Conservation (phyloP, 2,329 filamentous ascomycete species). For the Hymenotorrendiella dingleyae region DNA sequence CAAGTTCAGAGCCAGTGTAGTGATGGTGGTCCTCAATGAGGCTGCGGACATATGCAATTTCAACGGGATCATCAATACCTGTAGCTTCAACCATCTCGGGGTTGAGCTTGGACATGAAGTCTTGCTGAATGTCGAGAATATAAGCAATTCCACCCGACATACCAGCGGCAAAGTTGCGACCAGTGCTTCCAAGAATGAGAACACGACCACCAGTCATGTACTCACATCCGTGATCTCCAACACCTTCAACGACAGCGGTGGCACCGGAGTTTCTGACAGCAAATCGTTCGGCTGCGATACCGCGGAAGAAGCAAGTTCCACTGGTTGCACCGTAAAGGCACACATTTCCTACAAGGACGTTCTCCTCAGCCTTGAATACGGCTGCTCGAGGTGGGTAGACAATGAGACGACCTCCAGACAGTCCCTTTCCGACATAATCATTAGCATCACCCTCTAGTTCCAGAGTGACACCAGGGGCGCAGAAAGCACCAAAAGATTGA, state of each 20-base stretch:
- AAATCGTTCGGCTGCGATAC: conserved; percentile 92
- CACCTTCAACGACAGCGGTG: conserved; percentile 90
- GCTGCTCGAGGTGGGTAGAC: conserved; percentile 87
- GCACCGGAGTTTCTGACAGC: conserved; percentile 95
- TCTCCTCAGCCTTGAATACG: conserved; percentile 94
- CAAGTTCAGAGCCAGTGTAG: conserved; percentile 93
- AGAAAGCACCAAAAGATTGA: conserved; percentile 92
- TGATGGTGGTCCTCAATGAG: conserved; percentile 96
- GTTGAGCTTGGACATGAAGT: conserved; percentile 92
- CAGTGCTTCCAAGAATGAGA: conserved; percentile 79
- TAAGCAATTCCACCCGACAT: conserved; percentile 99
- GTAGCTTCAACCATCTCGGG: conserved; percentile 95
- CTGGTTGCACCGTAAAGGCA: conserved; percentile 91
- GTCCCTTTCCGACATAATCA: conserved; percentile 93
- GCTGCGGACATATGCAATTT: conserved; percentile 85
- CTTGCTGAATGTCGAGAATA: conserved; percentile 80
- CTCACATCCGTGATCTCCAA: conserved; percentile 94
- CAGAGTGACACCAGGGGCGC: conserved; percentile 87
- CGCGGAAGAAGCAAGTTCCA: conserved; percentile 93
- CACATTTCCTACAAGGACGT: conserved; percentile 87
- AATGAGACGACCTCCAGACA: conserved; percentile 88
- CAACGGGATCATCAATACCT: conserved; percentile 73
- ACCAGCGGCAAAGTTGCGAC: conserved; percentile 94
- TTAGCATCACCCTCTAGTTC: conserved; percentile 95
- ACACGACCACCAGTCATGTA: conserved; percentile 98